phyloP scores from a whole-genome alignment of 805 yeast genomes.

The Kazachstania viticola region DNA sequence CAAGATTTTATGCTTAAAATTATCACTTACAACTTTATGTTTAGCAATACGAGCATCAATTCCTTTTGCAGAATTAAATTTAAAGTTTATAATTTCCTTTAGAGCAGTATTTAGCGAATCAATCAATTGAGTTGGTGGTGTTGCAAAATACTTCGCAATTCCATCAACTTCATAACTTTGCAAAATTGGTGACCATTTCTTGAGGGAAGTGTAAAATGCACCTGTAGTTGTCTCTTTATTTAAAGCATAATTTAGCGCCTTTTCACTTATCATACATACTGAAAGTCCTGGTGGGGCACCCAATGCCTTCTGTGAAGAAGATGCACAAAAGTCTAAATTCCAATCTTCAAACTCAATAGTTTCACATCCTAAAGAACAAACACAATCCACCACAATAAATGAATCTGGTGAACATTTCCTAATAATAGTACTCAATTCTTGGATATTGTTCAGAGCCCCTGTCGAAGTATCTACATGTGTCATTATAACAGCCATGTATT shows the following conservation, averaged over 20 bases:
- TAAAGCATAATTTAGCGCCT: slow-evolving; percentile 58
- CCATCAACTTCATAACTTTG: slow-evolving; percentile 66
- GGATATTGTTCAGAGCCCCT: slow-evolving; percentile 73
- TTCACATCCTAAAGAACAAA: slow-evolving; percentile 89
- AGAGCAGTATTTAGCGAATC: slow-evolving; percentile 72
- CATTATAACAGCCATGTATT: slow-evolving; percentile 63
- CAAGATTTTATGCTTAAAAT: slow-evolving; percentile 48
- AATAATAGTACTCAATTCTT: slow-evolving; percentile 48
- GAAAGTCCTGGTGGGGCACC: slow-evolving; percentile 92
- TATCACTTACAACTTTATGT: slow-evolving; percentile 50
- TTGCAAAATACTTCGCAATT: slow-evolving; percentile 73
- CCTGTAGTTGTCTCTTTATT: slow-evolving; percentile 18
- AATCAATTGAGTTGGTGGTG: slow-evolving; percentile 85
- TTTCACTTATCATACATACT: slow-evolving; percentile 58
- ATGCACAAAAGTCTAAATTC: slow-evolving; percentile 79
- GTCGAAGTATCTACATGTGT: slow-evolving; percentile 97
- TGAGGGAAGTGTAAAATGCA: slow-evolving; percentile 46
- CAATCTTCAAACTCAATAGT: slow-evolving; percentile 73
- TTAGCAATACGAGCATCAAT: slow-evolving; percentile 51
- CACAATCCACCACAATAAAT: slow-evolving; percentile 82
- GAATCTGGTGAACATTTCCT: slow-evolving; percentile 64
- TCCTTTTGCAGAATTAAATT: slow-evolving; percentile 13
- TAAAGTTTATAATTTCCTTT: slow-evolving; percentile 49
- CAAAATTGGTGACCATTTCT: slow-evolving; percentile 85
- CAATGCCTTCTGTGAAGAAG: slow-evolving; percentile 92